Conservation (phyloP, 805 yeast genomes). For the Candida krabiensis region DNA sequence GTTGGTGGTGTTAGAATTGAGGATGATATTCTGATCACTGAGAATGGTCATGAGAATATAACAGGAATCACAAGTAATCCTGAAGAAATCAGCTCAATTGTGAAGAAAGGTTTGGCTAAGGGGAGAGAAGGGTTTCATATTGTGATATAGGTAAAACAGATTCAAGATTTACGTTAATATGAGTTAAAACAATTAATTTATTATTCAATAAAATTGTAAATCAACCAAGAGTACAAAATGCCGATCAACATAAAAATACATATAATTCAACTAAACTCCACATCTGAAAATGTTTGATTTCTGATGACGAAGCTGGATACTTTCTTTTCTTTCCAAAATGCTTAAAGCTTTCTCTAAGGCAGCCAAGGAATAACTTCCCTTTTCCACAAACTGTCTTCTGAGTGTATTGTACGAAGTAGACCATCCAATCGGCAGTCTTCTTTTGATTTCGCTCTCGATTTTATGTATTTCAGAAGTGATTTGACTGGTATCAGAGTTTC, state of each 20-base stretch:
- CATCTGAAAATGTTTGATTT: conserved; percentile 76
- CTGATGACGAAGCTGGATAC: conserved; percentile 86
- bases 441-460: conserved; percentile 82
- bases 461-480: conserved; percentile 68
- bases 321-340: conserved; percentile 81
- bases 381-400: conserved; percentile 75
- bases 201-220: conserved; percentile 1
- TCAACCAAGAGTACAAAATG: neutral
- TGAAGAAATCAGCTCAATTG: conserved; percentile 74
- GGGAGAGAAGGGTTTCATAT: conserved; percentile 65
- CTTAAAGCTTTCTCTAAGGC: conserved; percentile 82
- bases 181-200: too few relatives aligned
- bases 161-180: too few relatives aligned
- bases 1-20: conserved; percentile 98
- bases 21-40: conserved; percentile 83
- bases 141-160: conserved; percentile 19
- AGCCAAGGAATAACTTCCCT: conserved; percentile 54
- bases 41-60: conserved; percentile 73
- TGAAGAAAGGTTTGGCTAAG: conserved; percentile 63
- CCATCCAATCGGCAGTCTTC: conserved; percentile 96
- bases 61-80: conserved; percentile 87
- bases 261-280: conserved; percentile 43
- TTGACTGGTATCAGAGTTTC: conserved; percentile 52
- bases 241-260: neutral
- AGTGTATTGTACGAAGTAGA: conserved; percentile 85